Evolutionary conservation across 495 filamentous ascomycete genomes (phyloP).

Genomic region (Penicilliopsis zonata): DNA sequence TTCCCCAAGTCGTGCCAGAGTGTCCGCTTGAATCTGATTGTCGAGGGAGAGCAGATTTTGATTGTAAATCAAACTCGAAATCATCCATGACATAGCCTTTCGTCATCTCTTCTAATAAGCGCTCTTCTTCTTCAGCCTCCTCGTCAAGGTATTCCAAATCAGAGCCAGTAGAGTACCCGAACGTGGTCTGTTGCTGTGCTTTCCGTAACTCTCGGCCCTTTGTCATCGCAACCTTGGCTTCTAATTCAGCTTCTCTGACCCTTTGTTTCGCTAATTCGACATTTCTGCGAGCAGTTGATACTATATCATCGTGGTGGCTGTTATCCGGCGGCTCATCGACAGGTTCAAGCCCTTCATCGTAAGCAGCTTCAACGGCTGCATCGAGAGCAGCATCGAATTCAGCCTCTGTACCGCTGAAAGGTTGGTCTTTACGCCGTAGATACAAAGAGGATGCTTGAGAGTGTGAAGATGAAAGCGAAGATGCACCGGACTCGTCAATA

Average conservation of each 20-base stretch:
- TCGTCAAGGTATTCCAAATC: constrained; percentile 47
- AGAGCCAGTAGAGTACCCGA: constrained; percentile 20
- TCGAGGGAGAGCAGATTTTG: constrained; percentile 67
- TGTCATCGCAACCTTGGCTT: constrained; percentile 53
- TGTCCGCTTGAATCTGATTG: constrained; percentile 82
- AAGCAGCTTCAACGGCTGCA: constrained; percentile 91
- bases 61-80: constrained; percentile 64
- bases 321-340: constrained; percentile 33
- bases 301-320: constrained; percentile 28
- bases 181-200: constrained; percentile 18
- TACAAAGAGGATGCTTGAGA: constrained; percentile 63
- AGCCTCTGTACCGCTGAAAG: constrained; percentile 67
- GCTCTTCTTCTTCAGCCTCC: constrained; percentile 84
- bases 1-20: constrained; percentile 79
- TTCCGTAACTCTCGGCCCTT: constrained; percentile 29
- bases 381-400: constrained; percentile 94
- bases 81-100: constrained; percentile 78
- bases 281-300: constrained; percentile 50
- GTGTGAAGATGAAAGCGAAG: constrained; percentile 67
- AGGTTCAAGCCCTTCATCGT: constrained; percentile 83
- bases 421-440: constrained; percentile 51
- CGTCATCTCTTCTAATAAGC: constrained; percentile 87
- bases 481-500: constrained; percentile 88
- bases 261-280: constrained; percentile 70
- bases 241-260: constrained; percentile 65